These are phyloP conservation scores for Ogataea ganodermae DNA, from an alignment of 805 yeast species.

Conservation along the genomic window DNA sequence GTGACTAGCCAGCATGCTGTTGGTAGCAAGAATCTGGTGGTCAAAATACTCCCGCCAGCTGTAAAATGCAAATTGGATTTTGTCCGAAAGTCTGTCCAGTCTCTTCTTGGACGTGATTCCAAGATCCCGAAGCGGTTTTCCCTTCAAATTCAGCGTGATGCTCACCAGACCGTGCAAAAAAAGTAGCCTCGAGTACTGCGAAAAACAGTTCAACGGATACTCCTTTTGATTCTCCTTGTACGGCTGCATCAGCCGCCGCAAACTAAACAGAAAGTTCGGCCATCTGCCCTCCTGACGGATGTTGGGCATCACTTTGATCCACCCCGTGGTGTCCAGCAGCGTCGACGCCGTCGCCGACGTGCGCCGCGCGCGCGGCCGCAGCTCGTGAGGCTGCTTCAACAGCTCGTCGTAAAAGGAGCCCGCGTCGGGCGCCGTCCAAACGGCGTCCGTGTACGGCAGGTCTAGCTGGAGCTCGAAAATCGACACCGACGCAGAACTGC, in stretches of 20 bases:
- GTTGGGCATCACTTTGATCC: constrained; percentile 25
- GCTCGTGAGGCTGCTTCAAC: constrained; percentile 30
- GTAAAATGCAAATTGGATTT: constrained; percentile 35
- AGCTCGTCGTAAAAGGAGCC: constrained; percentile 28
- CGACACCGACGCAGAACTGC: constrained; percentile 37
- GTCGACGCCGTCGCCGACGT: constrained; percentile 10
- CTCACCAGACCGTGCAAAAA: constrained; percentile 38
- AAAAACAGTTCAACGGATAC: constrained; percentile 37
- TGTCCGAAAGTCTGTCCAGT: constrained; percentile 31
- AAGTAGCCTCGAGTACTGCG: constrained; percentile 40
- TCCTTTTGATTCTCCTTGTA: constrained; percentile 34
- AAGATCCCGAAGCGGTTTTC: constrained; percentile 32
- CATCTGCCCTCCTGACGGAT: constrained; percentile 35
- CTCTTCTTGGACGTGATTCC: constrained; percentile 38
- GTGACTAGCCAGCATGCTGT: constrained; percentile 7
- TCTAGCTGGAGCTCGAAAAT: constrained; percentile 47
- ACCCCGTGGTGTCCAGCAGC: constrained; percentile 3
- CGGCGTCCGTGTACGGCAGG: constrained; percentile 46
- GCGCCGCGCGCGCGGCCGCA: constrained; percentile 17
- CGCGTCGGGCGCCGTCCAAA: constrained; percentile 41
- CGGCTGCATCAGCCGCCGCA: constrained; percentile 37
- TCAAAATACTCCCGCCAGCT: constrained; percentile 42
- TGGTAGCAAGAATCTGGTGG: constrained; percentile 29
- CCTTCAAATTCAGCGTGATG: constrained; percentile 16
- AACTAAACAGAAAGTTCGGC: constrained; percentile 41